These are phyloP conservation scores for Penicillium sp. DNA, from an alignment of 2,329 filamentous ascomycete genomes.

Conservation along the genomic window DNA sequence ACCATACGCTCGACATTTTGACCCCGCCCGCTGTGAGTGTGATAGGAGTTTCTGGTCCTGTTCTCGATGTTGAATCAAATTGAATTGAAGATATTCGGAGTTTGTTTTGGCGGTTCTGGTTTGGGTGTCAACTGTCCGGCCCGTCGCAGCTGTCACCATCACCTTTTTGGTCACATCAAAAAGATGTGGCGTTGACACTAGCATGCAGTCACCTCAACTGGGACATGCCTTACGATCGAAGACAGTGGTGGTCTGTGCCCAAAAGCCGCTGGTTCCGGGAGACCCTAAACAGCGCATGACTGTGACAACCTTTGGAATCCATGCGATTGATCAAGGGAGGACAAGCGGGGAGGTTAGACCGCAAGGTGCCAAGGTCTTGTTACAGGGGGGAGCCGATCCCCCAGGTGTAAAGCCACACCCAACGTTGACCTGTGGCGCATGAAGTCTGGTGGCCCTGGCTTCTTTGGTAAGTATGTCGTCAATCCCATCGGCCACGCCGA, in stretches of 20 bases:
- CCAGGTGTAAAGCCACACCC: conserved; percentile 30
- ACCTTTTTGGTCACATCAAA: background rate
- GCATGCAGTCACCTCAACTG: conserved; percentile 12
- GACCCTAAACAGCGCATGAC: background rate
- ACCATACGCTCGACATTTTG: conserved; percentile 16
- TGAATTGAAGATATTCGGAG: background rate
- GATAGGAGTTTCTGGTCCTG: conserved; percentile 2
- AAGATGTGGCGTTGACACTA: conserved; percentile 11
- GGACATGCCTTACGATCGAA: background rate
- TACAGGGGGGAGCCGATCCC: conserved; percentile 16
- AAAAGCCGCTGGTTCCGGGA: conserved; percentile 3
- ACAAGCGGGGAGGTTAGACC: conserved; percentile 17
- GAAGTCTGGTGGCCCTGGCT: conserved; percentile 9
- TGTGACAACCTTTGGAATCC: background rate
- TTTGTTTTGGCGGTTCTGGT: conserved; percentile 4
- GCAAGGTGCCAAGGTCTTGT: conserved; percentile 11
- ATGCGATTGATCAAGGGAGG: conserved; percentile 12
- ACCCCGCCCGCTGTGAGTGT: background rate
- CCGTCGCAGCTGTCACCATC: conserved; percentile 21
- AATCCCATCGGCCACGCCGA: conserved; percentile 28
- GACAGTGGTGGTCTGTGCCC: conserved; percentile 8
- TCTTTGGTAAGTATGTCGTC: conserved; percentile 14
- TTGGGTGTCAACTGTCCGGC: conserved; percentile 13
- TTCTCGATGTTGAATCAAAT: background rate
- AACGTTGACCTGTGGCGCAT: conserved; percentile 31